phyloP scores from a whole-genome alignment of 2,329 filamentous ascomycete genomes.

The Trichoderma guizhouense region DNA sequence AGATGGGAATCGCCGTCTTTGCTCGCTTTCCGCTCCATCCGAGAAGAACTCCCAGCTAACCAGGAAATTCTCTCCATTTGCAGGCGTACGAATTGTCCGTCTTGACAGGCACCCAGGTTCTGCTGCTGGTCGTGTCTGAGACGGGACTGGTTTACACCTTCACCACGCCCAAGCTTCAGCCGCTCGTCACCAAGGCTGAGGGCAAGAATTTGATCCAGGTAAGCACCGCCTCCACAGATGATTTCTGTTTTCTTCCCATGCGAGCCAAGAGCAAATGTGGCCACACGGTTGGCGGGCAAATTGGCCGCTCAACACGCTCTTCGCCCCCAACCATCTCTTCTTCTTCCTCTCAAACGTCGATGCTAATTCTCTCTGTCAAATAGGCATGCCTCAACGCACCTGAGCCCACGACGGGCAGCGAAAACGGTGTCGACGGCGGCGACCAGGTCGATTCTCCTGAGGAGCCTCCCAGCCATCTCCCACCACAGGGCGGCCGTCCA shows the following conservation, averaged over 20 bases:
- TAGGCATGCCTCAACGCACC: conserved; percentile 96
- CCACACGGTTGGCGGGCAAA: background rate
- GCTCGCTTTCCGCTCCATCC: conserved; percentile 5
- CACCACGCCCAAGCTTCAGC: conserved; percentile 96
- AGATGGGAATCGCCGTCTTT: background rate
- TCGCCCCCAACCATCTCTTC: background rate
- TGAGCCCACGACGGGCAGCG: conserved; percentile 76
- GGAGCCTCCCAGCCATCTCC: conserved; percentile 75
- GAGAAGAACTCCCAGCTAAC: conserved; percentile 22
- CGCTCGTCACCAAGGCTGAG: conserved; percentile 95
- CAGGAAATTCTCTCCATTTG: background rate
- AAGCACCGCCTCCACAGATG: conserved; percentile 32
- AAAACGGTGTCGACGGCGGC: conserved; percentile 74
- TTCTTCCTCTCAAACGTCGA: background rate
- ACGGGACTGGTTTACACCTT: conserved; percentile 98
- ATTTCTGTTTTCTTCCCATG: background rate
- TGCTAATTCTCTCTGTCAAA: conserved; percentile 33
- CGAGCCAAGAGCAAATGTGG: background rate
- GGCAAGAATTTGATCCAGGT: conserved; percentile 99
- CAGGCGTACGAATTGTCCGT: conserved; percentile 97
- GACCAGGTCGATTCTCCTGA: conserved; percentile 87
- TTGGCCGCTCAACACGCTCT: background rate
- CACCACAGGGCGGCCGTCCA: conserved; percentile 56
- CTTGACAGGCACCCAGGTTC: conserved; percentile 93
- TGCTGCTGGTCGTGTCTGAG: conserved; percentile 94